These are phyloP conservation scores for Kluyveromyces nonfermentans DNA, from an alignment of 805 yeast genomes.

Conservation along the genomic window DNA sequence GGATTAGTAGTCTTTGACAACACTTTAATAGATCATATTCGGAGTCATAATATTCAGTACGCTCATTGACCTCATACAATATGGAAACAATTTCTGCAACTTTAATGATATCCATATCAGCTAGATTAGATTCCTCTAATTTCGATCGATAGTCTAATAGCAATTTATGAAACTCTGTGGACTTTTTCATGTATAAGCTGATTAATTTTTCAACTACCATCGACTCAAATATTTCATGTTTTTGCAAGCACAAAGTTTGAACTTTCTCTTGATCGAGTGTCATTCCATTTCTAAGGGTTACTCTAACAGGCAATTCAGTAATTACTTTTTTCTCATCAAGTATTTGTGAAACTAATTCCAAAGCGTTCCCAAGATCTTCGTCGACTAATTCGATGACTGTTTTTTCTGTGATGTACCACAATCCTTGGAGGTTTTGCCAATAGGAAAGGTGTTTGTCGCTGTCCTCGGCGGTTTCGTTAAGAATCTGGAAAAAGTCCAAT, in stretches of 20 bases:
- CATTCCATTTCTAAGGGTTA: constrained; percentile 33
- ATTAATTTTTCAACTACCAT: constrained; percentile 35
- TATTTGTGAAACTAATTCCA: neutral
- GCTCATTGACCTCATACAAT: neutral
- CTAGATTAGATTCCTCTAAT: neutral
- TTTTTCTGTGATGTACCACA: constrained; percentile 11
- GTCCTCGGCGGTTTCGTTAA: neutral
- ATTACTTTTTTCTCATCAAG: constrained; percentile 30
- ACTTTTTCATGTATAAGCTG: constrained; percentile 26
- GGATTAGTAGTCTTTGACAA: constrained; percentile 21
- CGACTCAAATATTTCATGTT: constrained; percentile 53
- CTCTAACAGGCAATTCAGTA: constrained; percentile 38
- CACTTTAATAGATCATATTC: constrained; percentile 16
- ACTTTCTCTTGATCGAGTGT: constrained; percentile 42
- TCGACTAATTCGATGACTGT: neutral
- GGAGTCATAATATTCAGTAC: constrained; percentile 13
- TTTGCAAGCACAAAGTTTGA: constrained; percentile 41
- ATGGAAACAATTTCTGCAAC: constrained; percentile 32
- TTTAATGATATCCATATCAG: constrained; percentile 7
- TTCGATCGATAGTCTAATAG: neutral
- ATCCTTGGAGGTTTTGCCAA: constrained; percentile 2
- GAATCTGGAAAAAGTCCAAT: neutral
- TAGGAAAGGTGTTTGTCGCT: neutral
- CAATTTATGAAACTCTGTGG: constrained; percentile 22
- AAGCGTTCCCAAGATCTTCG: constrained; percentile 2